A percentile compares a stretch with the other conserved stretches of the same genome.
Conservation (phyloP, 768 basidiomycete genomes). For the Leucosporidium yakuticum region DNA sequence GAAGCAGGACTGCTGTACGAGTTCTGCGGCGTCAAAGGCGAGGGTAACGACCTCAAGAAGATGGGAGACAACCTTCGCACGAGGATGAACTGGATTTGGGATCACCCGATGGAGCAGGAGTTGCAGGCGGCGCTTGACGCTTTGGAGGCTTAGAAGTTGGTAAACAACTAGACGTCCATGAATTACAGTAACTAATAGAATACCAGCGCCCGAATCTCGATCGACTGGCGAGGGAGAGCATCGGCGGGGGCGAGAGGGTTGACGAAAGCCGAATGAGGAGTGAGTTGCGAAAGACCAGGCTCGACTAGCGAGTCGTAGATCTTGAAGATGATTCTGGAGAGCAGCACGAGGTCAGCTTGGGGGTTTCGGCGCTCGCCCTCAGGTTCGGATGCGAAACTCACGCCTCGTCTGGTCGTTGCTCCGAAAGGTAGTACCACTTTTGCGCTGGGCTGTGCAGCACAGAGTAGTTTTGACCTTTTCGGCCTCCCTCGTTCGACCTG, state of each 20-base stretch:
- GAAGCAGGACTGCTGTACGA: constrained; percentile 38
- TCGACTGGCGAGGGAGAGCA: constrained; percentile 50
- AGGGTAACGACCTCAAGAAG: constrained; percentile 6
- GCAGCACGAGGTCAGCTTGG: not conserved
- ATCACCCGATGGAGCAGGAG: constrained; percentile 5
- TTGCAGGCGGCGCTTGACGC: not conserved
- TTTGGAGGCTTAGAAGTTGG: not conserved
- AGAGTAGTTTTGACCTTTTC: constrained; percentile 53
- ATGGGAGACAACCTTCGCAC: constrained; percentile 10
- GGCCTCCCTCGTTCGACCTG: constrained; percentile 47
- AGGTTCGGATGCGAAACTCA: not conserved
- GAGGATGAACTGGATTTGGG: constrained; percentile 27
- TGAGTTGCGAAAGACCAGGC: constrained; percentile 51
- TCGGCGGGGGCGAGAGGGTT: constrained; percentile 54
- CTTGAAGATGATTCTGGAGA: constrained; percentile 43
- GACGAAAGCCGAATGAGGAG: constrained; percentile 60
- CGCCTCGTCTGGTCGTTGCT: constrained; percentile 49
- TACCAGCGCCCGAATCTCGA: constrained; percentile 49
- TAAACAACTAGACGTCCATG: not conserved
- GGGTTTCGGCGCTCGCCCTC: too few relatives aligned
- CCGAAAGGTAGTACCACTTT: constrained; percentile 52
- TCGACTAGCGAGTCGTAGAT: constrained; percentile 46
- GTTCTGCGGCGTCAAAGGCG: constrained; percentile 25
- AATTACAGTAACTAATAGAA: constrained; percentile 40
- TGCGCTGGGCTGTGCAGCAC: constrained; percentile 51